Evolutionary conservation across 2,329 filamentous ascomycete genomes (phyloP).

Genomic region (Coccinonectria pachysandricola): DNA sequence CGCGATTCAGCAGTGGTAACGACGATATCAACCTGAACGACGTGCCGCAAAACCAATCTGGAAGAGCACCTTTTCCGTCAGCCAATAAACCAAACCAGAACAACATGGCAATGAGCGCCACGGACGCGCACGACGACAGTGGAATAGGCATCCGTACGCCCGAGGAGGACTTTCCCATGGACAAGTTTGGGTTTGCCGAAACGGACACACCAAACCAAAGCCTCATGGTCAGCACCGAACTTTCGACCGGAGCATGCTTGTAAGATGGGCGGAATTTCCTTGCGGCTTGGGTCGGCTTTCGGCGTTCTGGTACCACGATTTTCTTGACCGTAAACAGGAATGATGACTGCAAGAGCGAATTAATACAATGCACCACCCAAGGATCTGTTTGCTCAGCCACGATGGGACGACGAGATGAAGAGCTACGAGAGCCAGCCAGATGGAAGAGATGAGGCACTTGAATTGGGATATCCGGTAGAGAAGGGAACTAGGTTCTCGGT

Average conservation of each 20-base stretch:
- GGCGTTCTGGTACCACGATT: slow-evolving; percentile 16
- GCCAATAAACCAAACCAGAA: slow-evolving; percentile 33
- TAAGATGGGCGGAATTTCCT: slow-evolving; percentile 9
- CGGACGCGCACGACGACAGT: slow-evolving; percentile 56
- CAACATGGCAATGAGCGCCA: slow-evolving; percentile 24
- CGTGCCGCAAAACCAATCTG: slow-evolving; percentile 37
- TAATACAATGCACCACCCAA: slow-evolving; percentile 14
- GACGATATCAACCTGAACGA: slow-evolving; percentile 36
- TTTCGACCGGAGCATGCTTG: slow-evolving; percentile 13
- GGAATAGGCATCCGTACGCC: slow-evolving; percentile 62
- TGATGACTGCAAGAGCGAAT: slow-evolving; percentile 15
- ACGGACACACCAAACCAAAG: slow-evolving; percentile 25
- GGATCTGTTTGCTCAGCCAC: slow-evolving; percentile 17
- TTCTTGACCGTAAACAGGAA: too few species aligned
- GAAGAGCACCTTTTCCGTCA: slow-evolving; percentile 40
- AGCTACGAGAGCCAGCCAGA: slow-evolving; percentile 18
- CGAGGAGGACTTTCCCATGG: slow-evolving; percentile 53
- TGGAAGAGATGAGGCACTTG: too few species aligned
- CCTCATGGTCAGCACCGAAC: slow-evolving; percentile 23
- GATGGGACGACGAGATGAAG: slow-evolving; percentile 24
- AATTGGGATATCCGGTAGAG: too few species aligned
- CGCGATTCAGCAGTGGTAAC: slow-evolving; percentile 34
- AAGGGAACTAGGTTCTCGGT: too few species aligned
- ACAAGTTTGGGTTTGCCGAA: slow-evolving; percentile 43
- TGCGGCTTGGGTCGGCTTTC: slow-evolving; percentile 5